Percentiles rank a stretch among this genome's conserved stretches.
Evolutionary conservation across 148 eudicot species (phyloP).

Genomic region (Rhododendron kiyosumense): DNA sequence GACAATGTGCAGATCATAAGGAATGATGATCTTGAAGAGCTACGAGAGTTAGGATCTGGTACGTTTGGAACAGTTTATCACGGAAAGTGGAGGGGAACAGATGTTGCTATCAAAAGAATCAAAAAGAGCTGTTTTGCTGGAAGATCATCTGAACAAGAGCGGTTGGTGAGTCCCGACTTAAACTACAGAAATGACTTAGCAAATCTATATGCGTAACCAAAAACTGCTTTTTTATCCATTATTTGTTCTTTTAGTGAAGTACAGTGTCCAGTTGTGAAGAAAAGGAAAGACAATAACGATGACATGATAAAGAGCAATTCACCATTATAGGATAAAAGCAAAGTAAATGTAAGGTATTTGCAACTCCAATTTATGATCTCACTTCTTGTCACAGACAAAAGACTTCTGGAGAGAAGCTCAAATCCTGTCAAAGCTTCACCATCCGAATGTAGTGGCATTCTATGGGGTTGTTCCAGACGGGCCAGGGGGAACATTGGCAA

Average conservation of each 20-base stretch:
- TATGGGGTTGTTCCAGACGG: constrained; percentile 98
- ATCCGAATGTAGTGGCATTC: constrained; percentile 95
- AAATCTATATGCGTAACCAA: not conserved
- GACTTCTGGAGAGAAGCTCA: constrained; percentile 99
- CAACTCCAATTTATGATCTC: not conserved
- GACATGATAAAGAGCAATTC: not conserved
- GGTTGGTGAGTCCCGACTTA: constrained; percentile 45
- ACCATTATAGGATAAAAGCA: not conserved
- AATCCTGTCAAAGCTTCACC: constrained; percentile 90
- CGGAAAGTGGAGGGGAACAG: constrained; percentile 98
- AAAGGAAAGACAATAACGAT: not conserved
- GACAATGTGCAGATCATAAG: constrained; percentile 62
- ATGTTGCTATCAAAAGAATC: constrained; percentile 94
- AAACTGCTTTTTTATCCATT: not conserved
- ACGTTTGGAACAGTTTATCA: constrained; percentile 97
- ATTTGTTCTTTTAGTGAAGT: too few species aligned
- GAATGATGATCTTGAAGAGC: constrained; percentile 91
- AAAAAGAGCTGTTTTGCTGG: constrained; percentile 94
- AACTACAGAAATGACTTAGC: not conserved
- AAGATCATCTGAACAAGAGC: constrained; percentile 84
- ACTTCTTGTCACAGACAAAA: constrained; percentile 47
- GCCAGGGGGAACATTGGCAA: constrained; percentile 84
- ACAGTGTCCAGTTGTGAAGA: not conserved
- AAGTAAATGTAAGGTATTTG: not conserved
- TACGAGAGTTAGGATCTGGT: constrained; percentile 90